Evolutionary conservation across 2,329 filamentous ascomycete genomes (phyloP), one percentile per base, ranked within the genome.

Genomic region (Teratosphaeria destructans): DNA sequence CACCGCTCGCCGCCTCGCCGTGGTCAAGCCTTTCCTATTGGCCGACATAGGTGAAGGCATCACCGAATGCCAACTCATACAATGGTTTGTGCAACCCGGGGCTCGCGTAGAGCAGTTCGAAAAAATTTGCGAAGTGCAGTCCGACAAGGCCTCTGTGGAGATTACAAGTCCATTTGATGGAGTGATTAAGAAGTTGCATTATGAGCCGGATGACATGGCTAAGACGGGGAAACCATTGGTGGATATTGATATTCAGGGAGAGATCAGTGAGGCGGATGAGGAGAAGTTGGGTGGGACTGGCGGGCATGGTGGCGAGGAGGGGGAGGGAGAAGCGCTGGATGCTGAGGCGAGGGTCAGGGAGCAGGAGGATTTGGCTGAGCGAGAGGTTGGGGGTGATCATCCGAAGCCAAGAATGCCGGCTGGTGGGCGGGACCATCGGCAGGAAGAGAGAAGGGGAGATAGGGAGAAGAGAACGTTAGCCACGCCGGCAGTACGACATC

Each of bases 41-140:
- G 89, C 90, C 63, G 90, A 95, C 71, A 94, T 95, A 74, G 90
- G 90, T 56, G 90, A 95, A 80, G 94, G 94, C 59, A 99, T 97
- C 70, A 92, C 94, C 72, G 94, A 99, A 77, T 96, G 94, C 71
- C 94, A 99, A 76, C 90, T 99, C 70, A 97, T 97, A 70, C 94
- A 99, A 79, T 99, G 94, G 94, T 99, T 97, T 73, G 93, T 99
- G 65, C 88, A 96, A 76, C 91, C 95, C 56, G 93, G 92, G 60
- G 94, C 94, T 39, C 86, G 89, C 60, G 92, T 99, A 68, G 92
- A 99, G 78, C 93, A 99, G 78, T 99, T 96, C 82, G 94, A 95
- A 67, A 94, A 93, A 61, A 82, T 99, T 54, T 99, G 94, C 77
- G 94, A 99, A 77, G 95, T 99, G 53, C 94, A 97, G 74, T 96